Evolutionary conservation across 345 rosid genomes (phyloP).

Genomic region (Bretschneidera sinensis): DNA sequence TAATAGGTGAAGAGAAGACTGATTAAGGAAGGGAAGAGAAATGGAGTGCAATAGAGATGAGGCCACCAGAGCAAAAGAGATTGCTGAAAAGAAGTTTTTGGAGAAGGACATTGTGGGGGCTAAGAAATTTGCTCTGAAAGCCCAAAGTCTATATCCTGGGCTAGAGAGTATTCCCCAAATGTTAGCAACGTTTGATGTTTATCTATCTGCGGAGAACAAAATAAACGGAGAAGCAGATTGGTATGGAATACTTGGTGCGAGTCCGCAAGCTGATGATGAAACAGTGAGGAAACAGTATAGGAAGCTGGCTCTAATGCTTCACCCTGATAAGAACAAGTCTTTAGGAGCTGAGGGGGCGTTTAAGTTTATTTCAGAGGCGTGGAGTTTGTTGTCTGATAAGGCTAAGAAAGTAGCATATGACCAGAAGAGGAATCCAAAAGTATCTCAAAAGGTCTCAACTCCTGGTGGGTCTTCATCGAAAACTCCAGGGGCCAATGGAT

Average conservation of each 20-base stretch:
- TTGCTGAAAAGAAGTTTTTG: conserved; percentile 58
- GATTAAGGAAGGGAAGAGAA: conserved; percentile 8
- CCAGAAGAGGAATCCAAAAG: conserved; percentile 35
- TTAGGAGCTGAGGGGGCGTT: conserved; percentile 72
- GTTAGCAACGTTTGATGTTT: conserved; percentile 48
- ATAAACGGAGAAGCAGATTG: conserved; percentile 45
- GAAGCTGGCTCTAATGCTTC: conserved; percentile 61
- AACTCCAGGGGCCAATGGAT: conserved; percentile 31
- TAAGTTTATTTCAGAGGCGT: conserved; percentile 52
- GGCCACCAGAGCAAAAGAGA: conserved; percentile 58
- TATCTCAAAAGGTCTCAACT: conserved; percentile 35
- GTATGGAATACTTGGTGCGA: conserved; percentile 52
- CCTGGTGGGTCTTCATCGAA: conserved; percentile 27
- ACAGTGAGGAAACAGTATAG: conserved; percentile 52
- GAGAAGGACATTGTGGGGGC: conserved; percentile 49
- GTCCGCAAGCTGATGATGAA: conserved; percentile 49
- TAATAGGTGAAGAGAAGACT: too few species aligned
- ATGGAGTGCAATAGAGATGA: conserved; percentile 78
- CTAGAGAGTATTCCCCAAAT: conserved; percentile 55
- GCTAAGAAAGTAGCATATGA: conserved; percentile 52
- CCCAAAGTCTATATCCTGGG: conserved; percentile 58
- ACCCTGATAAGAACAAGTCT: conserved; percentile 67
- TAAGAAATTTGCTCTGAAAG: conserved; percentile 62
- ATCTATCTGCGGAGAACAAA: conserved; percentile 44
- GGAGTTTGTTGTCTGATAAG: conserved; percentile 75